Evolutionary conservation across 371 early-diverging fungal species (phyloP).

Genomic region (Vittaforma corneae): DNA sequence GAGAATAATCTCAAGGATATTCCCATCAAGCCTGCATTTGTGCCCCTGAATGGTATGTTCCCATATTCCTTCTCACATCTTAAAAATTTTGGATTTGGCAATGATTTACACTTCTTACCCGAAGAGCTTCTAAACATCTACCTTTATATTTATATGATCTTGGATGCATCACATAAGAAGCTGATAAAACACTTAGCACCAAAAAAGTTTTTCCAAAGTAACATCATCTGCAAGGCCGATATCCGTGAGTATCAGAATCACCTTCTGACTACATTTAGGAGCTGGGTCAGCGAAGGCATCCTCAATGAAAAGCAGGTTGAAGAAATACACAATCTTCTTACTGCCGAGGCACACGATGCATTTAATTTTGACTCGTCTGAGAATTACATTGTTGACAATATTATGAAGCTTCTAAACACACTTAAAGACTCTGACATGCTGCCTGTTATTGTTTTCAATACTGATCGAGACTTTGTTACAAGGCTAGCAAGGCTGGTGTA

Average conservation of each 20-base stretch:
- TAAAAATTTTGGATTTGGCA: constrained; percentile 55
- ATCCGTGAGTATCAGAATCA: constrained; percentile 52
- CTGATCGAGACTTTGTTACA: constrained; percentile 60
- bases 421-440: constrained; percentile 57
- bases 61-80: constrained; percentile 55
- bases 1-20: not conserved
- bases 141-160: constrained; percentile 51
- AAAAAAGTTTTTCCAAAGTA: constrained; percentile 56
- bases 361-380: not conserved
- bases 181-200: constrained; percentile 51
- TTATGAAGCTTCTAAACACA: constrained; percentile 41
- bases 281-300: constrained; percentile 45
- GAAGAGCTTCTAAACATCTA: constrained; percentile 57
- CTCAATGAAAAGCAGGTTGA: constrained; percentile 51
- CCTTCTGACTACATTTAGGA: constrained; percentile 46
- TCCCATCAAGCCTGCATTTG: constrained; percentile 12
- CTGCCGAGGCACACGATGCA: constrained; percentile 38
- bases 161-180: constrained; percentile 44
- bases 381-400: constrained; percentile 49
- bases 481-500: constrained; percentile 55
- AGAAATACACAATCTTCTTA: constrained; percentile 51
- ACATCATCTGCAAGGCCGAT: constrained; percentile 55
- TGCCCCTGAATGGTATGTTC: constrained; percentile 55
- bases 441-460: constrained; percentile 62
- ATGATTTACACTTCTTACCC: constrained; percentile 58